These are phyloP conservation scores for Ganoderma multipileum DNA, from an alignment of 1,284 basidiomycete genomes.

Conservation along the genomic window DNA sequence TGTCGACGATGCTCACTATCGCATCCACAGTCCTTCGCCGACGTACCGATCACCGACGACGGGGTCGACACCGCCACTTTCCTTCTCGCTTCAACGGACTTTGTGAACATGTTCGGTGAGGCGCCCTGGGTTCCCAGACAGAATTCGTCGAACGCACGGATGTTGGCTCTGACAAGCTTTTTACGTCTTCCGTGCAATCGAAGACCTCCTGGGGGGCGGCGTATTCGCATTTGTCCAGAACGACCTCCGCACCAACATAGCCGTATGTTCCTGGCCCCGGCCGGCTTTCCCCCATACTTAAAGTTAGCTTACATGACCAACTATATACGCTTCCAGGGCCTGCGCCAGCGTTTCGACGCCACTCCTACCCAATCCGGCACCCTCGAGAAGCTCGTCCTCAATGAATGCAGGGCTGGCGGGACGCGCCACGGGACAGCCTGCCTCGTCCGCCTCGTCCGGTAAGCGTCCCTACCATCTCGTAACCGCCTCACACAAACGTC, in stretches of 20 bases:
- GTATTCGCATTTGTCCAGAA: conserved; percentile 92
- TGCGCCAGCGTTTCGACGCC: conserved; percentile 73
- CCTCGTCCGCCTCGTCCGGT: conserved; percentile 86
- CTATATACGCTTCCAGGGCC: conserved; percentile 62
- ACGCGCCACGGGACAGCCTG: conserved; percentile 59
- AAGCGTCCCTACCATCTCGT: conserved; percentile 41
- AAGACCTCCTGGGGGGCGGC: conserved; percentile 87
- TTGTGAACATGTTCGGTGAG: conserved; percentile 91
- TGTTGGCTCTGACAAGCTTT: background rate
- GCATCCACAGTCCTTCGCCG: conserved; percentile 77
- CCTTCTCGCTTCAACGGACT: conserved; percentile 89
- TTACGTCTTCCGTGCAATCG: conserved; percentile 10
- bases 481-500: conserved; percentile 29
- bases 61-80: conserved; percentile 89
- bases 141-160: background rate
- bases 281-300: background rate
- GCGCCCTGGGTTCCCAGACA: conserved; percentile 2
- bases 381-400: conserved; percentile 79
- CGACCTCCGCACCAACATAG: conserved; percentile 90
- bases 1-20: conserved; percentile 17
- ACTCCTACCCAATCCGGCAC: conserved; percentile 68
- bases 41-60: conserved; percentile 77
- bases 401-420: conserved; percentile 61
- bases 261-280: conserved; percentile 50
- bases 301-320: conserved; percentile 2